Conservation (phyloP, 2,329 filamentous ascomycete species). For the Proliferodiscus dingleyae region DNA sequence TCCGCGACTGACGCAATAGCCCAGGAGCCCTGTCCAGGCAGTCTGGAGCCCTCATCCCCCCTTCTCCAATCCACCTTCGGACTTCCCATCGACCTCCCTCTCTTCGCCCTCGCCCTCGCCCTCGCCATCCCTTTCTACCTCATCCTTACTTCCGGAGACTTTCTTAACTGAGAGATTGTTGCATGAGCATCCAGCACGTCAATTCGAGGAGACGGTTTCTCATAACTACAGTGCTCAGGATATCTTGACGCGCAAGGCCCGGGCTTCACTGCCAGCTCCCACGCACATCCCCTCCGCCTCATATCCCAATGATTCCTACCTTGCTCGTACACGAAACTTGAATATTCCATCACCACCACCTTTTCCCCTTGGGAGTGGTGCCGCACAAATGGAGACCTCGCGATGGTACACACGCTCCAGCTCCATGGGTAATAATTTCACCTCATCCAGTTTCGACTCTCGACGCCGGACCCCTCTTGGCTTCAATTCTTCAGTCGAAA, state of each 20-base stretch:
- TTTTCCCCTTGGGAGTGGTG: slow-evolving; percentile 9
- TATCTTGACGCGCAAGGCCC: slow-evolving; percentile 17
- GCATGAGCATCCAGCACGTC: slow-evolving; percentile 2
- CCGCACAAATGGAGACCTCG: slow-evolving; percentile 19
- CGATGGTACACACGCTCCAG: slow-evolving; percentile 10
- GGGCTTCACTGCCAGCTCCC: slow-evolving; percentile 12
- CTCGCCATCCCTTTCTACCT: neutral
- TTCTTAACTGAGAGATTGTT: slow-evolving; percentile 2
- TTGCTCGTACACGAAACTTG: slow-evolving; percentile 1
- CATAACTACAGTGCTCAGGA: slow-evolving; percentile 19
- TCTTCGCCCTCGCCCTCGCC: neutral
- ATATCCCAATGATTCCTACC: slow-evolving; percentile 19
- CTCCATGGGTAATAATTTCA: slow-evolving; percentile 15
- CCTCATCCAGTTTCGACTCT: slow-evolving; percentile 24
- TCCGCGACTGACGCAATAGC: too few relatives aligned
- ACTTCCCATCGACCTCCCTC: neutral
- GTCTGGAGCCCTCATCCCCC: too few relatives aligned
- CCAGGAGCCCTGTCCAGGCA: too few relatives aligned
- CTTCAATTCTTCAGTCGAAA: slow-evolving; percentile 21
- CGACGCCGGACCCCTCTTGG: slow-evolving; percentile 27
- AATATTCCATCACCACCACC: slow-evolving; percentile 7
- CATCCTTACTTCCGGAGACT: neutral
- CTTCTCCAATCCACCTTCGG: too few relatives aligned
- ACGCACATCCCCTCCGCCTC: slow-evolving; percentile 18
- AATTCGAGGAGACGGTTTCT: slow-evolving; percentile 1